Percentiles rank a stretch among this genome's conserved stretches.
phyloP scores from a whole-genome alignment of 345 rosid genomes.

The Lepidium sativum region DNA sequence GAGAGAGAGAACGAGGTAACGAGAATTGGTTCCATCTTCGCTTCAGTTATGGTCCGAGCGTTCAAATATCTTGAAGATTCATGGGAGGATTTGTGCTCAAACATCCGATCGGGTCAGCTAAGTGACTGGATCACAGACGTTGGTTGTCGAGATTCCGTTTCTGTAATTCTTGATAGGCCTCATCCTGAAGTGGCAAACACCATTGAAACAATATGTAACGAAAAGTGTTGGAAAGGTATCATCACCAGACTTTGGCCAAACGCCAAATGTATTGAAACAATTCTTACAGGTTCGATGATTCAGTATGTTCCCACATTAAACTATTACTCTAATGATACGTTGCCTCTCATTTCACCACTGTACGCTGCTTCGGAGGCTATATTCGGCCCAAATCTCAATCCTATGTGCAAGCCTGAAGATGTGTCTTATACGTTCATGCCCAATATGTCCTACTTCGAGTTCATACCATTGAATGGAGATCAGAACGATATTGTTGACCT shows the following conservation, averaged over 20 bases:
- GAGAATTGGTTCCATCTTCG: conserved; percentile 65
- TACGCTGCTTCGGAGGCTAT: conserved; percentile 73
- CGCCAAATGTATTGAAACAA: conserved; percentile 67
- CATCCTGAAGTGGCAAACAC: conserved; percentile 35
- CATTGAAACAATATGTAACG: conserved; percentile 36
- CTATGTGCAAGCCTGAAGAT: conserved; percentile 51
- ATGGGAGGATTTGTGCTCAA: conserved; percentile 58
- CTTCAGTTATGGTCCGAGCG: conserved; percentile 65
- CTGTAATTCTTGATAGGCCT: conserved; percentile 27
- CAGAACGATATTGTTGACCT: conserved; percentile 41
- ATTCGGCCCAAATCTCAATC: conserved; percentile 60
- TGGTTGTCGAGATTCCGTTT: conserved; percentile 38
- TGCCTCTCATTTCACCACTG: conserved; percentile 68
- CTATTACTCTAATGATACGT: conserved; percentile 47
- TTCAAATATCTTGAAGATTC: conserved; percentile 60
- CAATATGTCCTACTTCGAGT: conserved; percentile 72
- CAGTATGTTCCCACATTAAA: conserved; percentile 66
- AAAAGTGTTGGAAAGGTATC: conserved; percentile 64
- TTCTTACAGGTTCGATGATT: conserved; percentile 79
- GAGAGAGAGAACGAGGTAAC: conserved; percentile 53
- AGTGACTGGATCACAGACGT: conserved; percentile 63
- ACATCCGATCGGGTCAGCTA: conserved; percentile 45
- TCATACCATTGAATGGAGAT: conserved; percentile 44
- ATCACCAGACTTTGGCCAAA: conserved; percentile 62
- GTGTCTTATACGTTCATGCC: conserved; percentile 77